Evolutionary conservation across 2,329 filamentous ascomycete genomes (phyloP).

Genomic region (Claviceps digitariae): DNA sequence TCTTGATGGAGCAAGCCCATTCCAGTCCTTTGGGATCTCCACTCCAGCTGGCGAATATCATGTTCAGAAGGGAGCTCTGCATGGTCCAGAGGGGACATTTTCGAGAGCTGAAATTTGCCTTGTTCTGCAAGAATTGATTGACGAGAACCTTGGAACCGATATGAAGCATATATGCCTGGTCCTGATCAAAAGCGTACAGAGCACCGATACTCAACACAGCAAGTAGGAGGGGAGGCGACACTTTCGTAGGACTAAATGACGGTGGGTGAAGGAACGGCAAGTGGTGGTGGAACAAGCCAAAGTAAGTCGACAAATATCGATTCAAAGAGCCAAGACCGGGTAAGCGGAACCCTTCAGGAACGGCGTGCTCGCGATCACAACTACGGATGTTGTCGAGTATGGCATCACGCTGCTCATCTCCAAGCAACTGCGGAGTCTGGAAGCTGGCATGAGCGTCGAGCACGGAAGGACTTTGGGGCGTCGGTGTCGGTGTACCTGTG

Average conservation of each 20-base stretch:
- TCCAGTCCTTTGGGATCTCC: conserved; percentile 94
- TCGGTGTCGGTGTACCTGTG: conserved; percentile 56
- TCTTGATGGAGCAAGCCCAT: conserved; percentile 99
- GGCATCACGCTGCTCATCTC: conserved; percentile 71
- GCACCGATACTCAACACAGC: conserved; percentile 91
- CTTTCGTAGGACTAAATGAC: conserved; percentile 70
- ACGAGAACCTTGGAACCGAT: conserved; percentile 96
- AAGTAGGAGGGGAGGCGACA: conserved; percentile 71
- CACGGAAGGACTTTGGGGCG: conserved; percentile 61
- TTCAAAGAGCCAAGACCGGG: conserved; percentile 73
- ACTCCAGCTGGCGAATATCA: conserved; percentile 99
- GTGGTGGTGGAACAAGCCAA: conserved; percentile 93
- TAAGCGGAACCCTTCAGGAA: conserved; percentile 81
- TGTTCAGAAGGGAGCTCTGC: conserved; percentile 93
- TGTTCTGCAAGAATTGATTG: conserved; percentile 93
- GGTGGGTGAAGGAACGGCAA: conserved; percentile 88
- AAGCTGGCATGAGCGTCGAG: conserved; percentile 52
- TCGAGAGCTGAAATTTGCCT: conserved; percentile 95
- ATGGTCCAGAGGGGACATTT: conserved; percentile 98
- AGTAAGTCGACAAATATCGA: conserved; percentile 89
- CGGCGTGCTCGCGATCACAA: conserved; percentile 66
- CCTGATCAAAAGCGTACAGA: conserved; percentile 91
- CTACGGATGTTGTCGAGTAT: conserved; percentile 78
- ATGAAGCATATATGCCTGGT: conserved; percentile 92
- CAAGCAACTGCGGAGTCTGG: conserved; percentile 65